Conservation (phyloP, 345 rosid species). For the Capsella bursapastoris region DNA sequence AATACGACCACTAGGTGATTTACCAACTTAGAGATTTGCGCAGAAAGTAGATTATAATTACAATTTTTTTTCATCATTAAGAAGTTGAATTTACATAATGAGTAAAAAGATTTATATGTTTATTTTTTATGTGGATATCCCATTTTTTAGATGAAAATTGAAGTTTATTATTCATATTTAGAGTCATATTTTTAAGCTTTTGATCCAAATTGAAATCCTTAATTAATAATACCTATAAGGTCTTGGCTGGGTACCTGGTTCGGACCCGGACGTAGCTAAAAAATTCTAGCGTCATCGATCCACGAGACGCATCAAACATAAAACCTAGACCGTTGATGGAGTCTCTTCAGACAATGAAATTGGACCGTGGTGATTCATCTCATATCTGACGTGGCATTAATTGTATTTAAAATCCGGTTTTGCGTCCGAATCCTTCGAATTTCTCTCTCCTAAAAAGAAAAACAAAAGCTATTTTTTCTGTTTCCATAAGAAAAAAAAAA, state of each 20-base stretch:
- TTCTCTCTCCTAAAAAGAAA: constrained; percentile 62
- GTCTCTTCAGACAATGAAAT: background rate
- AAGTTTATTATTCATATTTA: too few relatives aligned
- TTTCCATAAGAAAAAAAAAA: constrained; percentile 21
- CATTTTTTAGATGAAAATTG: too few relatives aligned
- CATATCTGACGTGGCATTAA: constrained; percentile 56
- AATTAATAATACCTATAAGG: background rate
- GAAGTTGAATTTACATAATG: too few relatives aligned
- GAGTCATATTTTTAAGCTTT: background rate
- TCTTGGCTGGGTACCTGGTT: constrained; percentile 2
- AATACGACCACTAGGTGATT: background rate
- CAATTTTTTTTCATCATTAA: too few relatives aligned
- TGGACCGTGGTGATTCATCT: constrained; percentile 18
- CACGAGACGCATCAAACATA: constrained; percentile 29
- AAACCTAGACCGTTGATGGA: constrained; percentile 21
- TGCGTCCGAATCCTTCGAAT: constrained; percentile 43
- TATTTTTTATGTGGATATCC: too few relatives aligned
- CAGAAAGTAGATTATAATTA: background rate
- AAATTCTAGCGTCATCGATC: constrained; percentile 37
- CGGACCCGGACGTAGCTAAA: background rate
- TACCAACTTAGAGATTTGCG: background rate
- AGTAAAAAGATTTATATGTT: too few relatives aligned
- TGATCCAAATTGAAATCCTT: background rate
- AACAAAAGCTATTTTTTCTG: constrained; percentile 36
- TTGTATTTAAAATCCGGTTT: constrained; percentile 63